phyloP scores from a whole-genome alignment of 768 basidiomycete species.

The Amanita brunnescens region DNA sequence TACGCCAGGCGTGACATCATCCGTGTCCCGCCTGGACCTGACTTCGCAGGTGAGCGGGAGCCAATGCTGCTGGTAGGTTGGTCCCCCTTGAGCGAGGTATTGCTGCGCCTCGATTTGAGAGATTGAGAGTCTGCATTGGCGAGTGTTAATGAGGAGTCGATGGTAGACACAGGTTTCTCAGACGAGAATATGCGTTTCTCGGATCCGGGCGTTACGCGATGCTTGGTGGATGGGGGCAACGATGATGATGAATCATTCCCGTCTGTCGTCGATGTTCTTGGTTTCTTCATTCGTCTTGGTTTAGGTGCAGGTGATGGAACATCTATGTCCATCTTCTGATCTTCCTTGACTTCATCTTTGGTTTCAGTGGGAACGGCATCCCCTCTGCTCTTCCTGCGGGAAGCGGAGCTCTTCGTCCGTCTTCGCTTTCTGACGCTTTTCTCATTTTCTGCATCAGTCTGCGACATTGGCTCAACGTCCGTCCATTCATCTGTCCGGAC shows the following conservation, averaged over 20 bases:
- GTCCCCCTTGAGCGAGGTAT: not conserved
- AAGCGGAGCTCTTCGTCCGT: not conserved
- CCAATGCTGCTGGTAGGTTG: not conserved
- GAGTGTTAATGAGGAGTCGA: not conserved
- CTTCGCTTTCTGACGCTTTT: not conserved
- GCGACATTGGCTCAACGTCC: conserved; percentile 1
- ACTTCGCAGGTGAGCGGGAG: conserved; percentile 1
- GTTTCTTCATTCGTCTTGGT: conserved; percentile 1
- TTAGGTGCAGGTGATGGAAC: not conserved
- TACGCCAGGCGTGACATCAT: conserved; percentile 14
- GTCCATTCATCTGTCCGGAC: not conserved
- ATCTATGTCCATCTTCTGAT: not conserved
- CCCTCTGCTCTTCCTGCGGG: not conserved
- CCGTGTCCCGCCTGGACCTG: conserved; percentile 6
- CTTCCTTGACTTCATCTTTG: not conserved
- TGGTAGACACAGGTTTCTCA: not conserved
- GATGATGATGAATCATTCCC: conserved; percentile 7
- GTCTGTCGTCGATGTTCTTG: conserved; percentile 1
- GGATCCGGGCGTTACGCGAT: conserved; percentile 5
- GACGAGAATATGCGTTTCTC: not conserved
- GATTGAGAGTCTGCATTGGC: not conserved
- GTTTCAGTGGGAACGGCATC: not conserved
- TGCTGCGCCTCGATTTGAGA: not conserved
- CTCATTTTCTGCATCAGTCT: conserved; percentile 2
- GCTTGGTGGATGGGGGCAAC: conserved; percentile 8